These are phyloP conservation scores for Amylostereum areolatum DNA, from an alignment of 1,284 basidiomycete species.

Conservation along the genomic window DNA sequence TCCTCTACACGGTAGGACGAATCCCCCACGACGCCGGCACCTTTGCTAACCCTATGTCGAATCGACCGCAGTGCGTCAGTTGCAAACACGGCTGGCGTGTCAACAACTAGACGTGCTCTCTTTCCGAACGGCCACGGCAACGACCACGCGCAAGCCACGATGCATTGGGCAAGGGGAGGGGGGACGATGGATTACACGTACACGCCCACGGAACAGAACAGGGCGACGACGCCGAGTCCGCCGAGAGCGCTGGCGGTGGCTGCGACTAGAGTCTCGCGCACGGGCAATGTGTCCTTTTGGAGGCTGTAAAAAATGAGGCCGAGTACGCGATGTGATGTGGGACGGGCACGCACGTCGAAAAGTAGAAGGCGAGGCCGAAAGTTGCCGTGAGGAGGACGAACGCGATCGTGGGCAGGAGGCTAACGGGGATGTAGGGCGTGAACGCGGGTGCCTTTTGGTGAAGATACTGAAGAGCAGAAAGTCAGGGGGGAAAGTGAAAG, in stretches of 20 bases:
- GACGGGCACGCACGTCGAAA: constrained; percentile 66
- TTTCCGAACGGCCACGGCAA: neutral
- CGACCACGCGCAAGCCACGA: constrained; percentile 37
- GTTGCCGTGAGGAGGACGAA: constrained; percentile 66
- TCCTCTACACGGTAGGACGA: constrained; percentile 65
- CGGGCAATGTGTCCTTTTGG: constrained; percentile 62
- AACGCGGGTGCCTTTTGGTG: constrained; percentile 57
- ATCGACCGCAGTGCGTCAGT: constrained; percentile 47
- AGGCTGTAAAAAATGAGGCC: constrained; percentile 38
- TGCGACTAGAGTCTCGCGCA: constrained; percentile 66
- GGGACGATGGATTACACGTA: constrained; percentile 56
- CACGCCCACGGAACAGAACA: constrained; percentile 84
- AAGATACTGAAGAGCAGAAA: constrained; percentile 33
- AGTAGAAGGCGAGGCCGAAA: constrained; percentile 82
- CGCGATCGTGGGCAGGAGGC: constrained; percentile 67
- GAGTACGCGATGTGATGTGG: neutral
- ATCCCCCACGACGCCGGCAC: neutral
- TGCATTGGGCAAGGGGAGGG: neutral
- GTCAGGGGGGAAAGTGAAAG: constrained; percentile 6
- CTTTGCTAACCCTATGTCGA: constrained; percentile 2
- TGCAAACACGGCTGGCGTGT: constrained; percentile 76
- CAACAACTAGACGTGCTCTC: constrained; percentile 56
- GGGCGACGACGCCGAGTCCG: constrained; percentile 80
- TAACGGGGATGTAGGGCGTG: constrained; percentile 58
- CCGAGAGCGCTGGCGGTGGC: constrained; percentile 70